Evolutionary conservation across 2,329 filamentous ascomycete genomes (phyloP).

Genomic region (Fusarium buharicum): DNA sequence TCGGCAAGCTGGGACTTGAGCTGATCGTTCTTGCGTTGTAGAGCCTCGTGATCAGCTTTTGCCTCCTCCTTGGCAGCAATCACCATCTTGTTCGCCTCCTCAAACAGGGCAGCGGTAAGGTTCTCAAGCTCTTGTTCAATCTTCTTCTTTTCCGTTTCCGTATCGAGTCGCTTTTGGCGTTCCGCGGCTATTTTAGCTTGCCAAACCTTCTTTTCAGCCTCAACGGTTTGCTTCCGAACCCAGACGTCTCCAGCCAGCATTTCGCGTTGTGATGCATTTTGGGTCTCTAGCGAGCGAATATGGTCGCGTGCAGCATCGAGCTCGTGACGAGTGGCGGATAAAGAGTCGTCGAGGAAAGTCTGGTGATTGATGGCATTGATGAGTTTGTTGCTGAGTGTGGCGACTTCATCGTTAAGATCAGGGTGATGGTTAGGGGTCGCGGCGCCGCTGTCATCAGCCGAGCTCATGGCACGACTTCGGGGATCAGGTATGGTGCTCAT

Average conservation of each 20-base stretch:
- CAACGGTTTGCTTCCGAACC: conserved; percentile 78
- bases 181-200: conserved; percentile 71
- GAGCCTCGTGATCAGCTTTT: conserved; percentile 80
- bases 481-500: conserved; percentile 77
- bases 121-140: conserved; percentile 94
- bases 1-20: conserved; percentile 86
- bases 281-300: conserved; percentile 73
- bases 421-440: conserved; percentile 58
- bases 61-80: conserved; percentile 87
- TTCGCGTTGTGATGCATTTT: conserved; percentile 74
- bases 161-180: conserved; percentile 69
- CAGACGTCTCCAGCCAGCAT: conserved; percentile 79
- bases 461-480: conserved; percentile 63
- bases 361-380: conserved; percentile 98
- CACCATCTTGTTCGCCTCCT: conserved; percentile 99
- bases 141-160: conserved; percentile 82
- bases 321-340: conserved; percentile 85
- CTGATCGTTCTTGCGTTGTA: conserved; percentile 88
- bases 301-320: conserved; percentile 76
- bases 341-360: conserved; percentile 87
- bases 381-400: conserved; percentile 91
- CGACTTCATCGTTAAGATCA: conserved; percentile 77
- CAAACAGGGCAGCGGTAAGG: conserved; percentile 91
- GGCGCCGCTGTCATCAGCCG: conserved; percentile 52
- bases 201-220: conserved; percentile 73